phyloP scores from a whole-genome alignment of 805 yeast species.

The Diddensiella transvaalensis region DNA sequence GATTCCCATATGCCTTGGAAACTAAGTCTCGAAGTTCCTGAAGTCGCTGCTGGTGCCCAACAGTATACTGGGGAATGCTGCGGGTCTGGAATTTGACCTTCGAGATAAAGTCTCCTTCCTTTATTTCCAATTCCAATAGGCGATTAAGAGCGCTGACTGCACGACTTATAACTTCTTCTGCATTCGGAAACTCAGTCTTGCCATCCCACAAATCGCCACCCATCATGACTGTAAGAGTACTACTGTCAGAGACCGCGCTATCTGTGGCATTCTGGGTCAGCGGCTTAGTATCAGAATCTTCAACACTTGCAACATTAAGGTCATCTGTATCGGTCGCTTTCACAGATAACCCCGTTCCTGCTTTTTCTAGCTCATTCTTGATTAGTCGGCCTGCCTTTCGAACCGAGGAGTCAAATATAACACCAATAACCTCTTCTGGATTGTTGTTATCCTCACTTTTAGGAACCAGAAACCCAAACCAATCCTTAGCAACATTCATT shows the following conservation, averaged over 20 bases:
- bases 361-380: conserved; percentile 6
- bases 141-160: conserved; percentile 40
- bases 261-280: neutral
- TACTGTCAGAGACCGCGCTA: conserved; percentile 36
- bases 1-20: conserved; percentile 36
- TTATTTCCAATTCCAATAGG: conserved; percentile 38
- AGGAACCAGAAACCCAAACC: conserved; percentile 91
- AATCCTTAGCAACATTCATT: conserved; percentile 42
- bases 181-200: conserved; percentile 29
- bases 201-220: conserved; percentile 67
- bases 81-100: conserved; percentile 43
- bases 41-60: conserved; percentile 57
- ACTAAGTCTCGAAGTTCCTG: conserved; percentile 36
- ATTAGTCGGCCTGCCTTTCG: conserved; percentile 50
- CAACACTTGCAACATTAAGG: neutral
- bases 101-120: conserved; percentile 30
- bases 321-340: neutral
- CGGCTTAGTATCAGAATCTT: neutral
- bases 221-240: conserved; percentile 82
- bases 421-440: conserved; percentile 66
- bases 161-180: conserved; percentile 26
- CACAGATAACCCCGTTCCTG: neutral
- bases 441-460: conserved; percentile 42
- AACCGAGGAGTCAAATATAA: conserved; percentile 84
- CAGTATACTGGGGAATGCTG: conserved; percentile 77